These are phyloP conservation scores for Backusella macrospora DNA, from an alignment of 192 early-diverging fungal genomes.

Conservation along the genomic window DNA sequence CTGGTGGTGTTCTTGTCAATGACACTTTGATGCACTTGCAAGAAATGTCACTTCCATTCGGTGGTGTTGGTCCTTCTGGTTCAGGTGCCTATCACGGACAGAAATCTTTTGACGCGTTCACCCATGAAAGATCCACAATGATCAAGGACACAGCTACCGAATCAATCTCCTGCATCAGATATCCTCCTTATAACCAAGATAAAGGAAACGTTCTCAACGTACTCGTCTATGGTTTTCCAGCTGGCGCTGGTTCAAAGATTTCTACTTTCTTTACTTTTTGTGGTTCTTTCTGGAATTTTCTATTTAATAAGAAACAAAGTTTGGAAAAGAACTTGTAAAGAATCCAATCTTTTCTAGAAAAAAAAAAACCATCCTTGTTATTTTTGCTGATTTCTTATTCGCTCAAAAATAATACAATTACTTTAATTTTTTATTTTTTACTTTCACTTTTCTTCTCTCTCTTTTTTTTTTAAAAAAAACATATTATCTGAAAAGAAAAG, in stretches of 20 bases:
- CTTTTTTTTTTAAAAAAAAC: too few relatives aligned
- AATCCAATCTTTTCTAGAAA: neutral
- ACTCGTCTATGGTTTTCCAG: slow-evolving; percentile 34
- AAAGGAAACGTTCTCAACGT: slow-evolving; percentile 29
- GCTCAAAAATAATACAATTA: neutral
- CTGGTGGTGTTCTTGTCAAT: slow-evolving; percentile 75
- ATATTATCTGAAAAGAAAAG: too few relatives aligned
- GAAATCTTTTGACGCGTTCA: slow-evolving; percentile 72
- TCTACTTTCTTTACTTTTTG: slow-evolving; percentile 8
- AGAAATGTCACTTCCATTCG: slow-evolving; percentile 69
- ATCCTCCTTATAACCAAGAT: slow-evolving; percentile 40
- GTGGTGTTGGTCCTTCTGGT: slow-evolving; percentile 80
- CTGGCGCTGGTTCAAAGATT: slow-evolving; percentile 6
- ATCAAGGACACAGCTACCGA: slow-evolving; percentile 41
- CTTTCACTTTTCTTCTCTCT: too few relatives aligned
- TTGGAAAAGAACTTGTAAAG: neutral
- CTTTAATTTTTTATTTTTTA: too few relatives aligned
- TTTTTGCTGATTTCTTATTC: neutral
- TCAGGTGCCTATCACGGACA: slow-evolving; percentile 78
- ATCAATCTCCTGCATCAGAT: slow-evolving; percentile 33
- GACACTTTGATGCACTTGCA: slow-evolving; percentile 69
- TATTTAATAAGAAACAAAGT: neutral
- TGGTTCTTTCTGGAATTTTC: slow-evolving; percentile 14
- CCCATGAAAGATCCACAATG: slow-evolving; percentile 70
- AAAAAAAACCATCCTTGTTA: neutral